Conservation (phyloP, 768 basidiomycete species). For the Gyrodon lividus region DNA sequence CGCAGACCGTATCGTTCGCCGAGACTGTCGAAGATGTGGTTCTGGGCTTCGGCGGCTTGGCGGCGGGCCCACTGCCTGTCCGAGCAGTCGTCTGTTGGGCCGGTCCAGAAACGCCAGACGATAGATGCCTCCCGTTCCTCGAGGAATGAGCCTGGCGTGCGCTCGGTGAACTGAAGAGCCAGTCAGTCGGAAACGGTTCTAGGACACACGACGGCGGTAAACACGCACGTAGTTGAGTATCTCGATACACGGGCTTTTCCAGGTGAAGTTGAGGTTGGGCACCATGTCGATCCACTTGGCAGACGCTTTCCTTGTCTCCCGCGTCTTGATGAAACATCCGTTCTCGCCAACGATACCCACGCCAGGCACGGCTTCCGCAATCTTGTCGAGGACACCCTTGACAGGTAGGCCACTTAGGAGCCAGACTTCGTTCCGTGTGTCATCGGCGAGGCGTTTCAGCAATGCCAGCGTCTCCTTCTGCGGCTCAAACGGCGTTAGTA, state of each 20-base stretch:
- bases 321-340: constrained; percentile 78
- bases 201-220: not conserved
- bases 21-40: constrained; percentile 87
- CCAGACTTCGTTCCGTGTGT: constrained; percentile 77
- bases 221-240: constrained; percentile 76
- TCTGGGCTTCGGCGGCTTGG: constrained; percentile 89
- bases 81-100: constrained; percentile 40
- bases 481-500: constrained; percentile 41
- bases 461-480: constrained; percentile 42
- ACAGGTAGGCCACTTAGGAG: constrained; percentile 73
- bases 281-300: constrained; percentile 78
- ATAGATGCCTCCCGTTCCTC: constrained; percentile 82
- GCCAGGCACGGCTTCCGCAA: constrained; percentile 58
- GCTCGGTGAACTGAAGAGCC: constrained; percentile 70
- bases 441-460: constrained; percentile 57
- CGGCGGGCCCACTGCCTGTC: constrained; percentile 81
- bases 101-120: constrained; percentile 85
- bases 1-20: constrained; percentile 82
- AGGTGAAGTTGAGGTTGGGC: constrained; percentile 70
- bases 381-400: constrained; percentile 58
- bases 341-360: constrained; percentile 89
- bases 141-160: constrained; percentile 82
- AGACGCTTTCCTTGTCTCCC: constrained; percentile 29
- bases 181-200: not conserved
- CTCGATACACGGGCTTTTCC: constrained; percentile 80